Base-by-base conservation (phyloP, 768 basidiomycete species). In the Lactarius pseudohatsudake region DNA sequence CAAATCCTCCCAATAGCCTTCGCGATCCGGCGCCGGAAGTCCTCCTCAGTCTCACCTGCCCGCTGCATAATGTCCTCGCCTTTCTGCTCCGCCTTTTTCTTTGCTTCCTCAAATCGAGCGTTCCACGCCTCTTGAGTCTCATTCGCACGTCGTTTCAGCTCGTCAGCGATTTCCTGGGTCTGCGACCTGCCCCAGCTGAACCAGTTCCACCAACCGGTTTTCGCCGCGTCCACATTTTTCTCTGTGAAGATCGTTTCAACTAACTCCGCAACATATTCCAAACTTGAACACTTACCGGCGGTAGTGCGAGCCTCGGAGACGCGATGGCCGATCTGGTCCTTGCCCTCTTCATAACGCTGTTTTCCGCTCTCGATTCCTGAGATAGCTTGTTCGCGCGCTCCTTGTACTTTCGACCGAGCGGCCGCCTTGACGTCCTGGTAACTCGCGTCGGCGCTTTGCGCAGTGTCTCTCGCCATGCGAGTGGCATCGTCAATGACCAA, bases 41-140 rank as follows among this genome's bases (percentile, higher is more conserved):
- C 58, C 59, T 69, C 68, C 62, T 69, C 68, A 30, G 66, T 67
- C 66, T 69, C 68, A 15, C 20, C 59, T 43, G 41, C 62, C 28
- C 66, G 62, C 32, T 54, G 66, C 45, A 47, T 57, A 15, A 69
- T 59, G 13, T 69, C 66, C 59, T 69, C 68, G 1, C 68, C 68
- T 34, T 67, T 69, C 59, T 34, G 53, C 22, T 32, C 40, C 8
- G 68, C 68, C 55, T 47, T 50, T 36, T 40, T 18, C 59, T 68
- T 69, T 13, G 62, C 66, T 18, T 69, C 68, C 45, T 69, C 68
- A 30, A 67, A 69, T 22, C 68, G 66, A 0, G 58, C 22, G 22
- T 41, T 57, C 61, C 67, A 69, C 6, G 36, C 55, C 1, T 67
- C 66, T 54, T 57, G 50, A 8, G 68, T 68, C n/a, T 69, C 68